Evolutionary conservation across 306 rosid genomes (phyloP).

Genomic region (Cucurbita pepo): DNA sequence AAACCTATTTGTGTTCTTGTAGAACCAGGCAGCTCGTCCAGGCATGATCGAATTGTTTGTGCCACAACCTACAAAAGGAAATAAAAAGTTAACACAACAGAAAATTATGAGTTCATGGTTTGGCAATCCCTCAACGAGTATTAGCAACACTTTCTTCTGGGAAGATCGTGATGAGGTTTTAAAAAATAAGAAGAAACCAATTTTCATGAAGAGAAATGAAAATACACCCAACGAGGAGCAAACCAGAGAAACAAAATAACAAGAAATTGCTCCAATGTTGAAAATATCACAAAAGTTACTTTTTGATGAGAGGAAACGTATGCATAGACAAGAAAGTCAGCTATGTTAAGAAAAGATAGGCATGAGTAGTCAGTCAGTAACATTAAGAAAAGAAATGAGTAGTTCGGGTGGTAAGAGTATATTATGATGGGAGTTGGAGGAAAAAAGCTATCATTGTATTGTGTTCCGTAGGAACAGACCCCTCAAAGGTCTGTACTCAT

Average conservation of each 20-base stretch:
- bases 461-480: background rate
- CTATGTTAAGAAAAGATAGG: background rate
- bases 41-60: conserved; percentile 75
- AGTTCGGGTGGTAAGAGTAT: background rate
- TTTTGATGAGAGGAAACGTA: background rate
- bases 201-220: background rate
- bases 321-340: background rate
- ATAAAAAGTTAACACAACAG: conserved; percentile 6
- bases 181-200: background rate
- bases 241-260: background rate
- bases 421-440: background rate
- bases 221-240: background rate
- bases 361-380: background rate
- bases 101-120: conserved; percentile 2
- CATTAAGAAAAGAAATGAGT: background rate
- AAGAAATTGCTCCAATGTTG: background rate
- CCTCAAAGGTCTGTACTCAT: background rate
- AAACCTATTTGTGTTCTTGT: conserved; percentile 97
- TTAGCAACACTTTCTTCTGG: background rate
- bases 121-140: background rate
- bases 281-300: background rate
- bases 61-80: conserved; percentile 61
- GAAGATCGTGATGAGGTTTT: background rate
- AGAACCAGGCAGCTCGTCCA: conserved; percentile 90
- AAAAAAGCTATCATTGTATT: background rate